A percentile compares a stretch with the other conserved stretches of the same genome.
Conservation (phyloP, 495 filamentous ascomycete genomes). For the Xylaria telfairii region DNA sequence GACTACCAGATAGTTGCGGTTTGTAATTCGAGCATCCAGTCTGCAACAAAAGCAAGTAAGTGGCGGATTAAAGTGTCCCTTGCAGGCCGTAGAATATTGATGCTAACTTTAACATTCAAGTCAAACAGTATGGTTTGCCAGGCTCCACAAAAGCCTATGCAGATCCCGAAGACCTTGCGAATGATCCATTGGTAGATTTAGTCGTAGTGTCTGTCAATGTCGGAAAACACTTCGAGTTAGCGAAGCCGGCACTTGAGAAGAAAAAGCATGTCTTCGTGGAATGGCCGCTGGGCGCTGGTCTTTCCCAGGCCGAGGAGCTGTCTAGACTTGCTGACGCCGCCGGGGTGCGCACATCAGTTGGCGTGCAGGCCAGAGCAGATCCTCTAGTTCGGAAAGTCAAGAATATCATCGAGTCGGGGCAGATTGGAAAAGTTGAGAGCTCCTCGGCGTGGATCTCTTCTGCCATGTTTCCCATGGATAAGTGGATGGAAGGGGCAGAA, state of each 20-base stretch:
- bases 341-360: conserved; percentile 42
- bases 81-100: neutral
- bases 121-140: conserved; percentile 48
- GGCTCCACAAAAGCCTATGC: conserved; percentile 51
- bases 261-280: conserved; percentile 61
- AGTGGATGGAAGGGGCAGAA: conserved; percentile 30
- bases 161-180: conserved; percentile 51
- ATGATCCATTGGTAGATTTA: conserved; percentile 59
- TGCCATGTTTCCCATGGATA: neutral
- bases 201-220: conserved; percentile 54
- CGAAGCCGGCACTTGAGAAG: conserved; percentile 51
- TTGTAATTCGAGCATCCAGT: conserved; percentile 51
- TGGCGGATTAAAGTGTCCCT: conserved; percentile 10
- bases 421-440: conserved; percentile 36
- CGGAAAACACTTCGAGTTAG: conserved; percentile 51
- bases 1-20: conserved; percentile 57
- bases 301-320: conserved; percentile 38
- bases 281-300: conserved; percentile 48
- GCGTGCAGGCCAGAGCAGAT: conserved; percentile 35
- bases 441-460: conserved; percentile 25
- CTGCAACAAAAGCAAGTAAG: conserved; percentile 45
- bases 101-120: neutral
- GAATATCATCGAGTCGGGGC: conserved; percentile 33
- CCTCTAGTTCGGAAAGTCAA: conserved; percentile 32
- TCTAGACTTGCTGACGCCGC: conserved; percentile 34